Percentiles rank a stretch among this genome's conserved stretches.
Evolutionary conservation across 1,284 basidiomycete species (phyloP).

Genomic region (Mrakiaceae sp.): DNA sequence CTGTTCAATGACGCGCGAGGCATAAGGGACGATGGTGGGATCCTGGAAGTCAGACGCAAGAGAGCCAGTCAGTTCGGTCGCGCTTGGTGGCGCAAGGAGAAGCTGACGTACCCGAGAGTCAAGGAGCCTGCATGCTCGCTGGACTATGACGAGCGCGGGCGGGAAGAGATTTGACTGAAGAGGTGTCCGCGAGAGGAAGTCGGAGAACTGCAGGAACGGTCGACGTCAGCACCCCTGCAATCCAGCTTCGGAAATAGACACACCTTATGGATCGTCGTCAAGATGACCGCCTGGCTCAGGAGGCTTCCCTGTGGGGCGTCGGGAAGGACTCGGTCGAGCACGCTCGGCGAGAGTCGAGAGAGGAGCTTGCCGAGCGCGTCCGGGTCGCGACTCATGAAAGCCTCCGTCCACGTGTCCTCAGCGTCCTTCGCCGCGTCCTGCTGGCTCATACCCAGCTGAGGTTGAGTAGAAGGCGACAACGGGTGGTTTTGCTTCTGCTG

Average conservation of each 20-base stretch:
- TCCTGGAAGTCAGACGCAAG: neutral
- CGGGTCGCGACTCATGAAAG: conserved; percentile 4
- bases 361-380: neutral
- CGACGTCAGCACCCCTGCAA: neutral
- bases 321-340: conserved; percentile 8
- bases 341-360: neutral
- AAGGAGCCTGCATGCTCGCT: neutral
- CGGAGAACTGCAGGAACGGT: conserved; percentile 4
- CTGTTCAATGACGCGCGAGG: neutral
- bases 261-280: conserved; percentile 12
- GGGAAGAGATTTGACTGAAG: neutral
- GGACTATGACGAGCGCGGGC: neutral
- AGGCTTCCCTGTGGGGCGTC: neutral
- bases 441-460: neutral
- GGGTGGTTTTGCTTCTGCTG: neutral
- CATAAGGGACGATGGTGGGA: conserved; percentile 5
- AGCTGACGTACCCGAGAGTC: neutral
- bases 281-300: conserved; percentile 7
- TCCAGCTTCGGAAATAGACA: neutral
- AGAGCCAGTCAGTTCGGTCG: neutral
- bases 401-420: conserved; percentile 9
- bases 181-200: conserved; percentile 3
- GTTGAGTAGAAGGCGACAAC: neutral
- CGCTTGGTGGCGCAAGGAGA: neutral
- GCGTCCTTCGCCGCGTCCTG: no score